These are phyloP conservation scores for Hypholoma fasciculare DNA, from an alignment of 768 basidiomycete species.

Conservation along the genomic window DNA sequence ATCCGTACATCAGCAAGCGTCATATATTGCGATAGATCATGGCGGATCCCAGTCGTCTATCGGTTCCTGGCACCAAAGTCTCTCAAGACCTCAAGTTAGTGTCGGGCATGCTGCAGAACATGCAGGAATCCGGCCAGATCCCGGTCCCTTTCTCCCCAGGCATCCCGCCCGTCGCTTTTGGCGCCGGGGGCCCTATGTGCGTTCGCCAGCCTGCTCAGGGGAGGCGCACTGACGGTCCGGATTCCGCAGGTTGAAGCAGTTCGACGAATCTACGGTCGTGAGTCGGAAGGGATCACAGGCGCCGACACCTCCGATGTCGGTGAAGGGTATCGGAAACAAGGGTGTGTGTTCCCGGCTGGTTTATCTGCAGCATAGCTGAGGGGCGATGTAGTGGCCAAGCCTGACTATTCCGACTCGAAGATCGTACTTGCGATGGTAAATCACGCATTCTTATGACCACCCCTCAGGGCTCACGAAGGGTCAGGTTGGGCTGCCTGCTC, in stretches of 20 bases:
- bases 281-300: constrained; percentile 74
- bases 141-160: constrained; percentile 35
- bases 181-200: constrained; percentile 77
- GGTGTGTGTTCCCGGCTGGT: constrained; percentile 41
- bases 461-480: not conserved
- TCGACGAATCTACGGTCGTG: constrained; percentile 71
- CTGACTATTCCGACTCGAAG: constrained; percentile 98
- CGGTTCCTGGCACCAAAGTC: constrained; percentile 32
- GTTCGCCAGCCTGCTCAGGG: constrained; percentile 18
- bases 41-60: constrained; percentile 22
- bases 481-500: constrained; percentile 94
- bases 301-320: constrained; percentile 77
- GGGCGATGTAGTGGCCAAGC: constrained; percentile 73
- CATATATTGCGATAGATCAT: constrained; percentile 14
- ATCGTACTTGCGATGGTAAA: constrained; percentile 95
- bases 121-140: constrained; percentile 33
- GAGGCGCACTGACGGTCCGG: constrained; percentile 2
- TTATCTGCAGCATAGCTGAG: constrained; percentile 5
- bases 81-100: constrained; percentile 50
- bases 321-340: constrained; percentile 88
- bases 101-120: constrained; percentile 51
- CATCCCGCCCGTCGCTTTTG: constrained; percentile 61
- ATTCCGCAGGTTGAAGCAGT: constrained; percentile 67
- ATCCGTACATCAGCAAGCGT: not conserved
- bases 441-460: not conserved